Percentiles rank a stretch among this genome's conserved stretches.
phyloP scores from a whole-genome alignment of 805 yeast genomes.

The Deakozyma indianensis region DNA sequence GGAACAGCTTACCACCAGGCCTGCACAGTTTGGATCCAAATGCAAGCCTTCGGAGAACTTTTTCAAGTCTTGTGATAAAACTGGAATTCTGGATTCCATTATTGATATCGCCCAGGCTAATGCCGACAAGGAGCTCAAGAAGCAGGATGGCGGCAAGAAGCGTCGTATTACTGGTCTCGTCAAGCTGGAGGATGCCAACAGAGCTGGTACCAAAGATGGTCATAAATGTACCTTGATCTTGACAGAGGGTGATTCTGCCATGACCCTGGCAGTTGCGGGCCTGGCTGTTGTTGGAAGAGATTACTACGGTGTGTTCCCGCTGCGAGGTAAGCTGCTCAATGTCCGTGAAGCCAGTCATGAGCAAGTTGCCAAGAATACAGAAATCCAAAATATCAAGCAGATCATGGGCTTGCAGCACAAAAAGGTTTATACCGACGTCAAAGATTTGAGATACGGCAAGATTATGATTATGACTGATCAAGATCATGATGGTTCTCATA shows the following conservation, averaged over 20 bases:
- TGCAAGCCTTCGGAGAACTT: slow-evolving; percentile 67
- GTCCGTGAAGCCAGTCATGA: slow-evolving; percentile 97
- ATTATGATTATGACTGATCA: slow-evolving; percentile 99
- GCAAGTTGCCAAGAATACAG: slow-evolving; percentile 83
- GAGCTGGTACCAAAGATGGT: slow-evolving; percentile 90
- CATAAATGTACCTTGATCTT: slow-evolving; percentile 81
- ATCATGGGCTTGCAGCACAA: slow-evolving; percentile 93
- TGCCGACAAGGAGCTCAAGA: slow-evolving; percentile 75
- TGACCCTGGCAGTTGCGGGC: slow-evolving; percentile 84
- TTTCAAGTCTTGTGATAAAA: slow-evolving; percentile 54
- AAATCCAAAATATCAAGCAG: slow-evolving; percentile 88
- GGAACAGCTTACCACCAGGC: slow-evolving; percentile 85
- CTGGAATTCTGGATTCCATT: slow-evolving; percentile 57
- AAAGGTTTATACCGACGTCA: slow-evolving; percentile 60
- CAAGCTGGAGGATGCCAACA: slow-evolving; percentile 88
- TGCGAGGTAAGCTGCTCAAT: slow-evolving; percentile 86
- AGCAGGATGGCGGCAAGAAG: slow-evolving; percentile 74
- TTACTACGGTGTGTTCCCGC: slow-evolving; percentile 86
- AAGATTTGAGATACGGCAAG: slow-evolving; percentile 81
- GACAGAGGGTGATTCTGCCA: slow-evolving; percentile 97
- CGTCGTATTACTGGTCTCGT: slow-evolving; percentile 77
- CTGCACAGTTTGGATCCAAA: slow-evolving; percentile 77
- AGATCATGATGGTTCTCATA: slow-evolving; percentile 98
- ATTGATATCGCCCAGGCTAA: slow-evolving; percentile 75
- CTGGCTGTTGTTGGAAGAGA: slow-evolving; percentile 91